These are phyloP conservation scores for Paecilomyces formosus DNA, from an alignment of 2,329 filamentous ascomycete species.

Conservation along the genomic window DNA sequence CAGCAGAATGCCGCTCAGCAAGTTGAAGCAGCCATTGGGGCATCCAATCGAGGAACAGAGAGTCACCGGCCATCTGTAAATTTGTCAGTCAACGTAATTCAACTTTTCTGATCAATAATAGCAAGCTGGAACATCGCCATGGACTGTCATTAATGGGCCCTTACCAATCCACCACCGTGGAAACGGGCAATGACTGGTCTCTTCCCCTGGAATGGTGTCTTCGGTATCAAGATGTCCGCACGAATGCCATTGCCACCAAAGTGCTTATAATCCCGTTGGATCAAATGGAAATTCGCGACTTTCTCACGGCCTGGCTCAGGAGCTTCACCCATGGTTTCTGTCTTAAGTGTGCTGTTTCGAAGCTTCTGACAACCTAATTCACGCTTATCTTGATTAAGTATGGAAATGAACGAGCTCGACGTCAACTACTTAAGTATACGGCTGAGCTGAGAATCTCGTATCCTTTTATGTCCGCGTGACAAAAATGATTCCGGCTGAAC, in stretches of 20 bases:
- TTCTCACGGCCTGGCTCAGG: background rate
- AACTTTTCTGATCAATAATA: background rate
- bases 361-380: too few relatives aligned
- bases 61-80: constrained; percentile 3
- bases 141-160: background rate
- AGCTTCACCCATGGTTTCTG: background rate
- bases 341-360: background rate
- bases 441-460: background rate
- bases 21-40: constrained; percentile 28
- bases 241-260: constrained; percentile 6
- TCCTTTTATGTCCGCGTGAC: background rate
- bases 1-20: constrained; percentile 27
- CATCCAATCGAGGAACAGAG: constrained; percentile 14
- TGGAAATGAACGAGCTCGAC: too few relatives aligned
- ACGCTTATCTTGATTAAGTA: too few relatives aligned
- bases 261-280: constrained; percentile 6
- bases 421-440: background rate
- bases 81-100: background rate
- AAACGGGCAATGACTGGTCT: constrained; percentile 6
- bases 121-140: background rate
- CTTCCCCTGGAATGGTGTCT: constrained; percentile 2
- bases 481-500: background rate
- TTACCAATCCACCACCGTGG: constrained; percentile 7
- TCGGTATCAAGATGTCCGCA: constrained; percentile 5
- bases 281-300: constrained; percentile 2